A percentile compares a stretch with the other conserved stretches of the same genome.
Evolutionary conservation across 1,284 basidiomycete species (phyloP).

Genomic region (Papiliotrema terrestris): DNA sequence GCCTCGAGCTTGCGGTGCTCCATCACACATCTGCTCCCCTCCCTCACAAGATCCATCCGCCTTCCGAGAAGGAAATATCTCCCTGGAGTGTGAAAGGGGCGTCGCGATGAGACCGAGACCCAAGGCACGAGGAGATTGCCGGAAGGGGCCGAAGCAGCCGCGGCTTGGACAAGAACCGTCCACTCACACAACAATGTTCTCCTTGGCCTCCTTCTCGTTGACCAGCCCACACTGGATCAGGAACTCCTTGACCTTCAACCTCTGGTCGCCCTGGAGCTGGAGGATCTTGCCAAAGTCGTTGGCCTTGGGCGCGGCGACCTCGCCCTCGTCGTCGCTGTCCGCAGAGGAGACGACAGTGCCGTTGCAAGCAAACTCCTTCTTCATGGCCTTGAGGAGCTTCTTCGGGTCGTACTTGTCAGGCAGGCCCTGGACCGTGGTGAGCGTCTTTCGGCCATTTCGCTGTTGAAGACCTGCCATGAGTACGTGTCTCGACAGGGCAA

Average conservation of each 20-base stretch:
- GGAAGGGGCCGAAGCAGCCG: no score
- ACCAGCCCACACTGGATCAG: conserved; percentile 59
- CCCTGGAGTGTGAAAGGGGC: no score
- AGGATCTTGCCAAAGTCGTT: conserved; percentile 97
- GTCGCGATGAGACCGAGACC: no score
- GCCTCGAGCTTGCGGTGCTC: no score
- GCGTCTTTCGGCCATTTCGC: conserved; percentile 97
- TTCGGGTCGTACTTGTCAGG: conserved; percentile 95
- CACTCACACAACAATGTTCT: conserved; percentile 49
- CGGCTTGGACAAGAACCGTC: no score
- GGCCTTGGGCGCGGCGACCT: conserved; percentile 58
- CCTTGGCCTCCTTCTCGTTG: conserved; percentile 50
- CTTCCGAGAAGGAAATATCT: no score
- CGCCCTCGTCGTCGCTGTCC: conserved; percentile 44
- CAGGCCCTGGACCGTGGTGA: conserved; percentile 96
- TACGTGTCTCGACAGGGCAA: background rate
- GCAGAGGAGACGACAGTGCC: conserved; percentile 74
- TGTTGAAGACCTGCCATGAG: conserved; percentile 72
- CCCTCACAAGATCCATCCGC: no score
- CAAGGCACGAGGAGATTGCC: no score
- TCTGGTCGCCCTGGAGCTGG: conserved; percentile 98
- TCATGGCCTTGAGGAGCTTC: conserved; percentile 98
- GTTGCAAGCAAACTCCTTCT: conserved; percentile 99
- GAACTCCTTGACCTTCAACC: conserved; percentile 83
- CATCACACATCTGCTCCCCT: no score